Conservation (phyloP, 495 filamentous ascomycete genomes). For the Penicillium canescens region DNA sequence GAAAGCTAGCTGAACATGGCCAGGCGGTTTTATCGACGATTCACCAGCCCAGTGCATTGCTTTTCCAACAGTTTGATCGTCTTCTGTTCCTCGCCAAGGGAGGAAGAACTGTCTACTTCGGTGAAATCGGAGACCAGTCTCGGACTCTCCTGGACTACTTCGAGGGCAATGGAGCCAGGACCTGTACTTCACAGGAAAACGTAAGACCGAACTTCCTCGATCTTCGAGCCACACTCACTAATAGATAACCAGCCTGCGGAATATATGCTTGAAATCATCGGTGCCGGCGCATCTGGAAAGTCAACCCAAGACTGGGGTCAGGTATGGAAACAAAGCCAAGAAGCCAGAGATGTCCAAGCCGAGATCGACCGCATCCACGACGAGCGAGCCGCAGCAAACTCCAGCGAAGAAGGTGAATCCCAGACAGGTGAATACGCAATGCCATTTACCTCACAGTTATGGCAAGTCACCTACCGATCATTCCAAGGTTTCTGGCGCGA, state of each 20-base stretch:
- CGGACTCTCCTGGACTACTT: conserved; percentile 73
- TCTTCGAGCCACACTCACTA: conserved; percentile 4
- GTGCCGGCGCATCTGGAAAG: conserved; percentile 55
- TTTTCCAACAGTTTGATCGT: conserved; percentile 93
- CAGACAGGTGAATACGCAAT: conserved; percentile 49
- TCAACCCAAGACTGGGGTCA: conserved; percentile 78
- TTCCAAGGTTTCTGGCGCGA: conserved; percentile 61
- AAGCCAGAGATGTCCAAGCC: conserved; percentile 62
- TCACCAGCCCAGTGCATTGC: conserved; percentile 87
- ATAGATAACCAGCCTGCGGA: conserved; percentile 63
- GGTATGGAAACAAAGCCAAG: conserved; percentile 70
- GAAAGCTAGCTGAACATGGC: conserved; percentile 82
- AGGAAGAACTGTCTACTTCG: conserved; percentile 88
- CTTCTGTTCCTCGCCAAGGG: conserved; percentile 80
- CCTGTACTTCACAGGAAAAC: conserved; percentile 72
- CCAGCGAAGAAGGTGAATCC: conserved; percentile 14
- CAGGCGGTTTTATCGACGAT: conserved; percentile 93
- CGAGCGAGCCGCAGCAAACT: conserved; percentile 29
- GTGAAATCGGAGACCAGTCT: conserved; percentile 78
- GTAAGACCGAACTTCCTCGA: conserved; percentile 51
- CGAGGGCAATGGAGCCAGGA: conserved; percentile 66
- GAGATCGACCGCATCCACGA: conserved; percentile 67
- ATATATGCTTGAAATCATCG: conserved; percentile 89
- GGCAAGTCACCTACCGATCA: conserved; percentile 46
- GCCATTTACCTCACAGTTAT: conserved; percentile 51